A percentile compares a stretch with the other conserved stretches of the same genome.
phyloP scores from a whole-genome alignment of 2,329 filamentous ascomycete species.

The Paraphaeosphaeria minitans region DNA sequence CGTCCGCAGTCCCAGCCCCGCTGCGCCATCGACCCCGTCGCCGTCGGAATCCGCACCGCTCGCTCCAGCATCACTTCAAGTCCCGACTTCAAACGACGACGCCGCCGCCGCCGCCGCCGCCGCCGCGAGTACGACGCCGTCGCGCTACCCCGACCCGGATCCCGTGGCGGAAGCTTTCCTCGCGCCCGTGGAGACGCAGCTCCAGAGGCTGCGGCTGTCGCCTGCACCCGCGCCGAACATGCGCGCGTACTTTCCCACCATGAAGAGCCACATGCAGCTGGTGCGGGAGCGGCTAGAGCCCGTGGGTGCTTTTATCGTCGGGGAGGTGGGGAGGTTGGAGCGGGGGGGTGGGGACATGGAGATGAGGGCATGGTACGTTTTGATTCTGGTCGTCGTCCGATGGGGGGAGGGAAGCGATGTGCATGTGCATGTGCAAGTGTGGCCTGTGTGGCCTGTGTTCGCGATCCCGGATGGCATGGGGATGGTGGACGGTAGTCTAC shows the following conservation, averaged over 20 bases:
- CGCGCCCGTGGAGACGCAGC: slow-evolving; percentile 10
- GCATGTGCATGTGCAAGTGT: no score
- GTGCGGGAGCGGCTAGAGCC: slow-evolving; percentile 22
- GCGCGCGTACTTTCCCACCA: slow-evolving; percentile 5
- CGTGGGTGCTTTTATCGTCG: slow-evolving; percentile 21
- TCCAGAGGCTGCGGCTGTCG: slow-evolving; percentile 18
- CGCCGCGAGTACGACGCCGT: neutral
- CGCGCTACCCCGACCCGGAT: neutral
- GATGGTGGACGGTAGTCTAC: no score
- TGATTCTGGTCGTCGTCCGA: no score
- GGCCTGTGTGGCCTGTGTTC: no score
- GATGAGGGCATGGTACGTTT: slow-evolving; percentile 21
- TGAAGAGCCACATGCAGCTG: slow-evolving; percentile 20
- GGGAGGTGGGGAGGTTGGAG: neutral
- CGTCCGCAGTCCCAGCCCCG: neutral
- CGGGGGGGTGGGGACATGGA: slow-evolving; percentile 10
- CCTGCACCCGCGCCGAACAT: slow-evolving; percentile 18
- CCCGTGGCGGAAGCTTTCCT: slow-evolving; percentile 11
- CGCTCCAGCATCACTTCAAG: neutral
- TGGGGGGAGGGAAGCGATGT: no score
- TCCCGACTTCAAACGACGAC: neutral
- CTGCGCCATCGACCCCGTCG: no score
- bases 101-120: no score
- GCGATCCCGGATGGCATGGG: no score
- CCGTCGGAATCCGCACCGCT: neutral